phyloP scores from a whole-genome alignment of 2,329 filamentous ascomycete genomes.

The Setomelanomma holmii region DNA sequence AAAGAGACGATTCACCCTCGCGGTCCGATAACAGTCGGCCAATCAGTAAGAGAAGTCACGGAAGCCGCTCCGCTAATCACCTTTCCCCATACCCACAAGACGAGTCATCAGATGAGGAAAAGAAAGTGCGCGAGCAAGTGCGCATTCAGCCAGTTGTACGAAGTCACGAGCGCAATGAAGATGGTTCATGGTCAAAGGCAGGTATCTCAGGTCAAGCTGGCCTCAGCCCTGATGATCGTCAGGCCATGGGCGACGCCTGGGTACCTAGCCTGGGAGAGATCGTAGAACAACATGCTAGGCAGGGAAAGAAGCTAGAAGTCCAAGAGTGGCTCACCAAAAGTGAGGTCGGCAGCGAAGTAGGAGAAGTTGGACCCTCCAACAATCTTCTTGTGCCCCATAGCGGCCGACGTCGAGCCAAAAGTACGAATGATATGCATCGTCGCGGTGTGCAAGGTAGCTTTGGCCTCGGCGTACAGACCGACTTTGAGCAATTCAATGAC shows the following conservation, averaged over 20 bases:
- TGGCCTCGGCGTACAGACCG: constrained; percentile 41
- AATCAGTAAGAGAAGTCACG: constrained; percentile 45
- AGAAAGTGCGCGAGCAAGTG: constrained; percentile 29
- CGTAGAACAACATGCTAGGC: constrained; percentile 53
- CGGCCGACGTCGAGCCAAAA: constrained; percentile 57
- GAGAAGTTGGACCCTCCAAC: constrained; percentile 43
- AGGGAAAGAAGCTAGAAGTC: constrained; percentile 62
- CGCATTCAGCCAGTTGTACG: constrained; percentile 39
- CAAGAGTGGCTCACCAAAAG: constrained; percentile 59
- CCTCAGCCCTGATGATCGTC: constrained; percentile 56
- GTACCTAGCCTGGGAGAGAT: constrained; percentile 61
- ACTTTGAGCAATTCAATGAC: constrained; percentile 45
- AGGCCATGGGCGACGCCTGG: constrained; percentile 48
- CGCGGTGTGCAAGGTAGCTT: constrained; percentile 29
- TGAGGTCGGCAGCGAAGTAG: constrained; percentile 56
- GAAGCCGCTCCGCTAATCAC: constrained; percentile 45
- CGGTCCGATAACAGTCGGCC: constrained; percentile 43
- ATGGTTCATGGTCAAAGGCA: constrained; percentile 57
- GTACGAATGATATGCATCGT: constrained; percentile 49
- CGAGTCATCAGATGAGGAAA: constrained; percentile 42
- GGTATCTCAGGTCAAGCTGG: constrained; percentile 52
- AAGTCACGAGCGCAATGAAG: constrained; percentile 46
- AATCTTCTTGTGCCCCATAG: constrained; percentile 37
- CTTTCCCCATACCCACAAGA: constrained; percentile 48
- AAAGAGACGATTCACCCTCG: constrained; percentile 44